phyloP scores from a whole-genome alignment of 768 basidiomycete genomes.

The Amanita muscaria region DNA sequence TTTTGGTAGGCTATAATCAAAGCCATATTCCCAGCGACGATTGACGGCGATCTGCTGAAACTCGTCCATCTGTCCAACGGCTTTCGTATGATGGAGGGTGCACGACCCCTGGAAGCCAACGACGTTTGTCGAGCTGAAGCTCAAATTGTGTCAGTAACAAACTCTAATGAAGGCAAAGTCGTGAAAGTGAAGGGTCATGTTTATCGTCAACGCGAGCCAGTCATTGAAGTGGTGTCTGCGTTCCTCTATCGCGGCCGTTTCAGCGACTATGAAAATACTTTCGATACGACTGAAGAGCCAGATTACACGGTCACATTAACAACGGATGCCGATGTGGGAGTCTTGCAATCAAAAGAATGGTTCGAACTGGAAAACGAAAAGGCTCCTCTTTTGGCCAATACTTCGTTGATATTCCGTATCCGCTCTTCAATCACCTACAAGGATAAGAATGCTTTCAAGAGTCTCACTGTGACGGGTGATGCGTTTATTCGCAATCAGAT shows the following conservation, averaged over 20 bases:
- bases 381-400: constrained; percentile 69
- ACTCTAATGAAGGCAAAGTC: constrained; percentile 85
- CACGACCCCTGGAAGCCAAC: constrained; percentile 68
- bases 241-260: constrained; percentile 98
- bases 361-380: constrained; percentile 89
- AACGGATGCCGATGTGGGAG: constrained; percentile 76
- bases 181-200: constrained; percentile 87
- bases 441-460: constrained; percentile 77
- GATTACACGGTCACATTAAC: constrained; percentile 75
- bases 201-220: constrained; percentile 63
- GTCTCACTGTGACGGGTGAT: constrained; percentile 75
- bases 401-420: constrained; percentile 82
- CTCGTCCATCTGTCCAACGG: constrained; percentile 97
- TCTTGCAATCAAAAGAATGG: constrained; percentile 95
- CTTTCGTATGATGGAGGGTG: constrained; percentile 81
- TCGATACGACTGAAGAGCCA: constrained; percentile 84
- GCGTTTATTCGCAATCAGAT: constrained; percentile 84
- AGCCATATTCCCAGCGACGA: constrained; percentile 85
- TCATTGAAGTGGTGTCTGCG: constrained; percentile 89
- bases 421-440: constrained; percentile 85
- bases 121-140: constrained; percentile 90
- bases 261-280: constrained; percentile 90
- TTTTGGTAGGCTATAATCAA: constrained; percentile 88
- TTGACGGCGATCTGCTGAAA: constrained; percentile 92
- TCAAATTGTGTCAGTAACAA: constrained; percentile 80